Base-by-base conservation (phyloP, 768 basidiomycete species). In the Boletales sp. region DNA sequence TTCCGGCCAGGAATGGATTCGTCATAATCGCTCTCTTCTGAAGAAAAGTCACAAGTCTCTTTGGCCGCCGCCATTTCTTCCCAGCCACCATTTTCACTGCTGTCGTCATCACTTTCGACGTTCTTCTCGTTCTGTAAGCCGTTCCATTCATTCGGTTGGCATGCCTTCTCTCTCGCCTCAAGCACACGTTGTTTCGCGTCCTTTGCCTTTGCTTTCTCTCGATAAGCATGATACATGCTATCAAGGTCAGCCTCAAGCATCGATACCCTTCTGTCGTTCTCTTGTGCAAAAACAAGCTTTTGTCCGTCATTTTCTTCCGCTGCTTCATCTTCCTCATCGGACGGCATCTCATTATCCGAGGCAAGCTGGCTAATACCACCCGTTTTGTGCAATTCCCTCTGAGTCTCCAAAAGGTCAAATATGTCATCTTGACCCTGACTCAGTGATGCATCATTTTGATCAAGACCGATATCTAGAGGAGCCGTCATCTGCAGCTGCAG, bases 401-500 rank as follows among this genome's bases (percentile, higher is more conserved):
- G 83, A 6, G 83, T 79, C 39, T 77, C 73, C 43, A 74, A 82
- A 37, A 98, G 78, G 61, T 94, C 91, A 60, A 98, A 98, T 19
- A 97, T 74, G 58, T 98, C 94, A 21, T 85, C 87, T 59, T 88
- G 86, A 7, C 89, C 90, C 19, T 80, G 64, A n/a, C 72, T 75
- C 15, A 95, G 75, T 15, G 87, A 76, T 3, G 81, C 72, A 55
- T 95, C 93, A 45, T 79, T 75, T 59, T 88, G 87, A 60, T 93
- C 90, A 51, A 94, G 69, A 65, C 94, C 94, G 55, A 98, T 94
- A 59, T 97, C 97, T 57, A 94, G 73, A n/a, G 97, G 97, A 17
- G 93, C 92, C 12, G 89, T 90, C 97, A 99, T 99, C 63, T 90
- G 87, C 40, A 98, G 77, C 65, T 98, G 97, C 83, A 98, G 88